A percentile compares a stretch with the other conserved stretches of the same genome.
These are phyloP conservation scores for Trichoderma orchidacearum DNA, from an alignment of 495 filamentous ascomycete genomes.

Conservation along the genomic window DNA sequence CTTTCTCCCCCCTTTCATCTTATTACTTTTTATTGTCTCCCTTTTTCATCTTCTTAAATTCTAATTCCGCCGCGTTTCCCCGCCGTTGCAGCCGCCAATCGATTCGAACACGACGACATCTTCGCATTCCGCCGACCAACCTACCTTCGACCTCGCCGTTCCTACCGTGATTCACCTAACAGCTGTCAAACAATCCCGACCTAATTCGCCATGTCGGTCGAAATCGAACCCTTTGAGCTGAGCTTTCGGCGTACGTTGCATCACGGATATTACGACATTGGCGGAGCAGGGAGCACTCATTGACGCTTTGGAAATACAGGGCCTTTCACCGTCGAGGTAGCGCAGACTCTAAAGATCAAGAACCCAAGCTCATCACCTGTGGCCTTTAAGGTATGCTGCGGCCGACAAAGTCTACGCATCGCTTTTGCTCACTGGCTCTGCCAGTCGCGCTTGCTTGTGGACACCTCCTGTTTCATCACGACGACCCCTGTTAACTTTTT, in stretches of 20 bases:
- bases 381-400: conserved; percentile 75
- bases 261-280: background rate
- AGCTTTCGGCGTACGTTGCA: conserved; percentile 71
- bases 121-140: background rate
- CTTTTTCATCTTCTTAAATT: background rate
- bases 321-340: conserved; percentile 84
- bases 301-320: conserved; percentile 37
- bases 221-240: conserved; percentile 82
- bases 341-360: conserved; percentile 65
- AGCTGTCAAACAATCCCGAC: too few species aligned
- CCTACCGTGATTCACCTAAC: too few species aligned
- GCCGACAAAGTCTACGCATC: background rate
- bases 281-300: background rate
- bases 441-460: background rate
- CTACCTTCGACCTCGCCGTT: background rate
- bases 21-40: background rate
- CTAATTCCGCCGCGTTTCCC: background rate
- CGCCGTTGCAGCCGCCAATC: background rate
- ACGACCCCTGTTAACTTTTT: background rate
- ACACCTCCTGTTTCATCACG: conserved; percentile 11
- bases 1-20: background rate
- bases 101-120: background rate
- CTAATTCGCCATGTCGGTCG: conserved; percentile 65
- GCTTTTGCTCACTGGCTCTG: background rate
- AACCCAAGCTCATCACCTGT: conserved; percentile 70